Evolutionary conservation across 768 basidiomycete genomes (phyloP), one percentile per base, ranked within the genome.

Genomic region (Cyclocybe cylindracea): DNA sequence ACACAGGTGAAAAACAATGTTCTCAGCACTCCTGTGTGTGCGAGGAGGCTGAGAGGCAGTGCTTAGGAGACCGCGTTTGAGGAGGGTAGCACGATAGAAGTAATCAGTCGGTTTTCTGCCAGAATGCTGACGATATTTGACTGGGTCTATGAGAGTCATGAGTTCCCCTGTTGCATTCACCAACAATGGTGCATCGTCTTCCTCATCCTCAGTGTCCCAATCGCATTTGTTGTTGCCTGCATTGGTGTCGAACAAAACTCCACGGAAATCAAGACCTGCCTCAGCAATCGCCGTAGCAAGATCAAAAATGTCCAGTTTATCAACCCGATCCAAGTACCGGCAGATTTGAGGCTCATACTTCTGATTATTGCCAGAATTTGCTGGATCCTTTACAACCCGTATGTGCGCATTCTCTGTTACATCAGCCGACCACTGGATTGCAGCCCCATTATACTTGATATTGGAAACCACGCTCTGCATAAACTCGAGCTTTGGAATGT

Each of bases 401-500:
- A 70, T 70, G 39, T 74, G 65, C 1, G 66, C 53, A 32, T 62
- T 58, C 48, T 76, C 68, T 11, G 66, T 71, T 10, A 62, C 50
- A 55, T 76, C 67, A 1, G 67, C 66, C 39, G 70, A 68, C 64
- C 66, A 72, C 44, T 77, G 69, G 4, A 64, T 59, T 2, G 68
- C 46, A 6, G 57, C 61, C 0, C 74, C 77, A 46, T 64, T 66
- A 1, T 31, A 35, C 3, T 43, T 41, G 13, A 70, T 70, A 45
- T 61, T 70, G 0, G 46, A 14, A 2, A 52, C 39, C 4, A 76
- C 62, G 35, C 64, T 69, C 14, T 73, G 71, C 18, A 75, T 53
- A 11, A 72, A 56, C 46, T 74, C 71, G 5, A 76, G 66, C 54
- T 80, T 80, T 1, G 71, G 75, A 38, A 79, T 78, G 13, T 68